These are phyloP conservation scores for Dothideomycetes sp. DNA, from an alignment of 2,329 filamentous ascomycete species.

Conservation along the genomic window DNA sequence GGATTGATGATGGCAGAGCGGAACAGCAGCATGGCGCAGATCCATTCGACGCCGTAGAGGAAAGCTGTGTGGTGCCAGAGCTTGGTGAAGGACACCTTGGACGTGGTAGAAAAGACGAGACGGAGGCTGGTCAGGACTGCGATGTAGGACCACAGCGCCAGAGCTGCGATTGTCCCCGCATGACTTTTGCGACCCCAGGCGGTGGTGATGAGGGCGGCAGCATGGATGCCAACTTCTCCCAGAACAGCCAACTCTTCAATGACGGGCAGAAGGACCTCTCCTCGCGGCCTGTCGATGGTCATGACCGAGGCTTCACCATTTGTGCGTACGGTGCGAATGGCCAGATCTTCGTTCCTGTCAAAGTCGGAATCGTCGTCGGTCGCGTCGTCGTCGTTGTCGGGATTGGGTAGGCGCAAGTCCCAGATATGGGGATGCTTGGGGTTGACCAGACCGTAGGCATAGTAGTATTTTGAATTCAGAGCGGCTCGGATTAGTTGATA, in stretches of 20 bases:
- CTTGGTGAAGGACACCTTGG: slow-evolving; percentile 57
- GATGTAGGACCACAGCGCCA: slow-evolving; percentile 74
- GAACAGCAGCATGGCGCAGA: slow-evolving; percentile 67
- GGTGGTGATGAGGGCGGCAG: slow-evolving; percentile 52
- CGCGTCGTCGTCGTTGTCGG: slow-evolving; percentile 22
- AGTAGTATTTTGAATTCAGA: slow-evolving; percentile 43
- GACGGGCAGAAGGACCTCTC: slow-evolving; percentile 59
- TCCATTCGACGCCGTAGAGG: slow-evolving; percentile 76
- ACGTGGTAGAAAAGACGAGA: slow-evolving; percentile 50
- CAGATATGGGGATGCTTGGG: slow-evolving; percentile 32
- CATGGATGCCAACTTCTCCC: slow-evolving; percentile 61
- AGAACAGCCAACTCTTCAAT: slow-evolving; percentile 68
- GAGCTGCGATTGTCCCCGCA: slow-evolving; percentile 50
- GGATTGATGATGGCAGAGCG: slow-evolving; percentile 78
- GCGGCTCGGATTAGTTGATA: slow-evolving; percentile 48
- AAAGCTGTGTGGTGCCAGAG: slow-evolving; percentile 89
- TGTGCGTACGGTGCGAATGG: slow-evolving; percentile 46
- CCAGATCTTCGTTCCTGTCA: slow-evolving; percentile 47
- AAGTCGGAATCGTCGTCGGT: slow-evolving; percentile 46
- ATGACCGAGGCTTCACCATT: slow-evolving; percentile 45
- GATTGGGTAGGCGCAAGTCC: slow-evolving; percentile 24
- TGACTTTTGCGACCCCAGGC: slow-evolving; percentile 40
- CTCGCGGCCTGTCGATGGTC: slow-evolving; percentile 66
- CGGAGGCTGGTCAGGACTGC: slow-evolving; percentile 64
- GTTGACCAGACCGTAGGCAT: slow-evolving; percentile 50